Base-by-base conservation (phyloP, 306 rosid species). In the Luffa acutangula region DNA sequence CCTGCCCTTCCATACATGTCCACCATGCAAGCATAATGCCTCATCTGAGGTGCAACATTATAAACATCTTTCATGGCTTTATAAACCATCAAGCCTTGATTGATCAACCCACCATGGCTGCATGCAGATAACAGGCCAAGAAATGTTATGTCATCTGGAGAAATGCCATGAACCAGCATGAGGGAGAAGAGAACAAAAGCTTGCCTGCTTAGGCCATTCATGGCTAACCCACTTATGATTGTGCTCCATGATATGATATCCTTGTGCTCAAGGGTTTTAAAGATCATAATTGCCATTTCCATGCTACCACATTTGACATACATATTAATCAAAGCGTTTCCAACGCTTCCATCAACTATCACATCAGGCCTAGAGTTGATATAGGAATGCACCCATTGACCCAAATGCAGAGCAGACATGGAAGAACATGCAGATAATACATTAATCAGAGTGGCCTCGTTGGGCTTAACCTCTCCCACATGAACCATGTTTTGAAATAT, bases 261-360 rank as follows among this genome's bases (percentile, higher is more conserved):
- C 87, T 88, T 91, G 45, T 46, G 71, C 37, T 63, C 6, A 48
- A 89, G 69, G 79, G 80, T 76, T 18, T 81, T 74, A 60, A 93
- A 90, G 73, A 89, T 82, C 34, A 25, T 80, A 58, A 87, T 25
- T 14, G 90, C 97, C 88, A 42, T 80, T 74, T 78, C 69, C 73
- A 88, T 78, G 76, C 84, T 69, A 4, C 96, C 93, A 79, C 89
- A 90, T 79, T 91, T 93, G 13, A 80, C 92, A 80, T 90, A 90
- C 98, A 90, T 89, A 86, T 91, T 93, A 64, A 93, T 81, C 82
- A 93, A 87, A 0, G 97, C 96, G 81, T 90, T 93, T 53, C 91
- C 96, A 64, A 91, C 80, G 52, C 78, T 91, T 4, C 85, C 88
- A 52, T 82, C 88, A 17, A 81, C 52, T 10, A 7, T 57, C 78